A percentile compares a stretch with the other conserved stretches of the same genome.
phyloP scores from a whole-genome alignment of 1,284 basidiomycete species.

The Trichosporon faecale region DNA sequence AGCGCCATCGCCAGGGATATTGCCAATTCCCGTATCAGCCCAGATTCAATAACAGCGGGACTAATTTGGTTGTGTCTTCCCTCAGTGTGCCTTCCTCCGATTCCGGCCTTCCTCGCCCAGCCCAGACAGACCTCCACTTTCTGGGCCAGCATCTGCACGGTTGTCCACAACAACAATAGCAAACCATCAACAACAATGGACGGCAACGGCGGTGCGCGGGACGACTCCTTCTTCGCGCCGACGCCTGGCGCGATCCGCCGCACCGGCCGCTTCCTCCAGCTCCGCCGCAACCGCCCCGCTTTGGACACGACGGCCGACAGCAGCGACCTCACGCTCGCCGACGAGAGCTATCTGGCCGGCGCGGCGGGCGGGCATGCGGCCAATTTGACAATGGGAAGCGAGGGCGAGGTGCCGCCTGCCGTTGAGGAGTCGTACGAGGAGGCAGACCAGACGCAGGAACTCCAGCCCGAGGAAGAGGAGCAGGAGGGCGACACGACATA shows the following conservation, averaged over 20 bases:
- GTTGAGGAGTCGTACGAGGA: conserved; percentile 5
- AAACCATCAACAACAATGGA: neutral
- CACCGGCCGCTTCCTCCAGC: conserved; percentile 3
- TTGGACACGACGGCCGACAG: neutral
- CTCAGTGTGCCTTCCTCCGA: neutral
- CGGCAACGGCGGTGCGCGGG: conserved; percentile 5
- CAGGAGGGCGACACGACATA: conserved; percentile 19
- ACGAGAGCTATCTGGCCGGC: neutral
- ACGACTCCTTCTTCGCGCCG: conserved; percentile 26
- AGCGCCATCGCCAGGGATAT: neutral
- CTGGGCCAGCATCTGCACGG: neutral
- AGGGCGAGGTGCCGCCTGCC: neutral
- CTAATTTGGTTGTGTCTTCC: neutral
- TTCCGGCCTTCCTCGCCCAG: neutral
- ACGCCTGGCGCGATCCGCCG: neutral
- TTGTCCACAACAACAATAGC: neutral
- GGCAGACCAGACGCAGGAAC: neutral
- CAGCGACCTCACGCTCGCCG: neutral
- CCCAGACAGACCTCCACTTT: neutral
- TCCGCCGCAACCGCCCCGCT: neutral
- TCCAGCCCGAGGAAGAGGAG: conserved; percentile 6
- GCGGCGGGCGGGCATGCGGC: neutral
- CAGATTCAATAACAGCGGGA: conserved; percentile 1
- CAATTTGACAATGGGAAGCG: neutral
- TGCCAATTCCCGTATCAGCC: conserved; percentile 5